Evolutionary conservation across 2,329 filamentous ascomycete species (phyloP).

Genomic region (Colletotrichum kahawae): DNA sequence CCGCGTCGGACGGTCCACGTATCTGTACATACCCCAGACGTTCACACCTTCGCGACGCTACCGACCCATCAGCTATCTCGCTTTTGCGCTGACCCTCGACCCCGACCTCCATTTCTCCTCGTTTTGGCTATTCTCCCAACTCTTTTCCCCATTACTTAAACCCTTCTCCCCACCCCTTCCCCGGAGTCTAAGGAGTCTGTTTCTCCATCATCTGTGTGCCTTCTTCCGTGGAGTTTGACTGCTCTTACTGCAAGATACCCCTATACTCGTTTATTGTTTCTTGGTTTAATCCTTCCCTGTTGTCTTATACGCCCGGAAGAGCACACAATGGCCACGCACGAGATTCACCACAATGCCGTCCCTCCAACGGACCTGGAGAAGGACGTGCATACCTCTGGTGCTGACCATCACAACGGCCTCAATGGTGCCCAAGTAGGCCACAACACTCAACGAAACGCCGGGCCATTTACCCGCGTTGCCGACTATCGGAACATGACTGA

Average conservation of each 20-base stretch:
- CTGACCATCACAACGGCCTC: slow-evolving; percentile 11
- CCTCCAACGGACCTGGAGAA: slow-evolving; percentile 14
- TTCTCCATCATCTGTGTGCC: neutral
- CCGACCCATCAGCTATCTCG: slow-evolving; percentile 9
- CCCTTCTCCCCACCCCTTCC: slow-evolving; percentile 4
- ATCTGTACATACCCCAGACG: slow-evolving; percentile 18
- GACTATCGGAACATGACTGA: slow-evolving; percentile 21
- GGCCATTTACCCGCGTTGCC: slow-evolving; percentile 17
- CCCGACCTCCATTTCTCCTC: slow-evolving; percentile 5
- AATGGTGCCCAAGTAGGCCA: slow-evolving; percentile 7
- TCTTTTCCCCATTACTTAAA: slow-evolving; percentile 19
- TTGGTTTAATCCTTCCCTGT: neutral
- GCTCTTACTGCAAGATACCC: neutral
- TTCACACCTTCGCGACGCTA: neutral
- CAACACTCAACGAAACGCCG: slow-evolving; percentile 4
- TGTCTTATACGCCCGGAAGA: slow-evolving; percentile 6
- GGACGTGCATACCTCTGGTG: slow-evolving; percentile 19
- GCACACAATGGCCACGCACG: slow-evolving; percentile 19
- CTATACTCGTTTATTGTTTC: neutral
- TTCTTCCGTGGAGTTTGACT: slow-evolving; percentile 10
- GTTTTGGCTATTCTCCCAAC: neutral
- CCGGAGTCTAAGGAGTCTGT: neutral
- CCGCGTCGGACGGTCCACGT: slow-evolving; percentile 9
- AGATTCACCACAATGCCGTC: slow-evolving; percentile 1
- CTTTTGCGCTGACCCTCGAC: slow-evolving; percentile 14